These are phyloP conservation scores for Cylindrotheca closterium DNA, from an alignment of 108 stramenopile genomes.

Conservation along the genomic window DNA sequence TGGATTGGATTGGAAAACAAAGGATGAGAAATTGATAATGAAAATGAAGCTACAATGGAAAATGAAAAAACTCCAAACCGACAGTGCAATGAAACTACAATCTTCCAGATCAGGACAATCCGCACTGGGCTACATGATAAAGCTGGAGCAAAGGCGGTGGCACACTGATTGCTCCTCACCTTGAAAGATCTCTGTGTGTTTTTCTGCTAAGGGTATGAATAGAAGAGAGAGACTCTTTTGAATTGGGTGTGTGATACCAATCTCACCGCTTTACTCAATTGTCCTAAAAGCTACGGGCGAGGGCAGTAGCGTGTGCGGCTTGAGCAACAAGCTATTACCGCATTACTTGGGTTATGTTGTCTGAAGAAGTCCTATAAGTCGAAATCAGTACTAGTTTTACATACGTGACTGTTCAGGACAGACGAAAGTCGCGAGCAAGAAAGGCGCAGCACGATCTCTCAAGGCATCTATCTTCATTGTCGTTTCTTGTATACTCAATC, in stretches of 20 bases:
- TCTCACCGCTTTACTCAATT: background rate
- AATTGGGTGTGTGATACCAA: background rate
- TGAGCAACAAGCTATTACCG: constrained; percentile 16
- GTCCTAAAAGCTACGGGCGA: background rate
- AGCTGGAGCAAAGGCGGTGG: too few species aligned
- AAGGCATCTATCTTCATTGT: background rate
- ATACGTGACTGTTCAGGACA: constrained; percentile 2
- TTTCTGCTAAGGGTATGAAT: background rate
- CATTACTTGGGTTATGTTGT: constrained; percentile 35
- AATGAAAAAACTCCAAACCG: background rate
- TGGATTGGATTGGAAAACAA: background rate
- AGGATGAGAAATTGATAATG: constrained; percentile 10
- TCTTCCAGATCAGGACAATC: too few species aligned
- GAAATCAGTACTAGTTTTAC: constrained; percentile 4
- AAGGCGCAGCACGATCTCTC: constrained; percentile 2
- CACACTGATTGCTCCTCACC: constrained; percentile 18
- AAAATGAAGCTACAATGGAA: background rate
- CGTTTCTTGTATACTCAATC: too few species aligned
- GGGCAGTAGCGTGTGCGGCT: constrained; percentile 19
- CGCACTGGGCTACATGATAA: too few species aligned
- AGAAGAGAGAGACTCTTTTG: background rate
- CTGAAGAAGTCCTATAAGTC: background rate
- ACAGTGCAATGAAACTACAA: background rate
- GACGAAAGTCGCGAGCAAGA: background rate
- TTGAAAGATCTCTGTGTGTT: background rate